Evolutionary conservation across 2,329 filamentous ascomycete genomes (phyloP).

Genomic region (Acrocalymma vagum): DNA sequence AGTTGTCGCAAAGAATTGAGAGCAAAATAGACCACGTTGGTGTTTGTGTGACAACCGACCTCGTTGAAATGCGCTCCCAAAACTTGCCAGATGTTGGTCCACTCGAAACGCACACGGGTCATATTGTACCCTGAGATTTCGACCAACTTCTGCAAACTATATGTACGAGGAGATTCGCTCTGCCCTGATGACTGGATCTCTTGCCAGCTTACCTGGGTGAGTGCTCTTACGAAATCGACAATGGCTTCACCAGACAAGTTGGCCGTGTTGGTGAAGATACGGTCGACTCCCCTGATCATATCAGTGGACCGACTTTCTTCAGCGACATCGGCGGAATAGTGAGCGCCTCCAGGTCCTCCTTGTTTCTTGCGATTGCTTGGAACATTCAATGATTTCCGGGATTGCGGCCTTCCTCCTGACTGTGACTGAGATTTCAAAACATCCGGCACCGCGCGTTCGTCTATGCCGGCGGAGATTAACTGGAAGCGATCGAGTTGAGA

Average conservation of each 20-base stretch:
- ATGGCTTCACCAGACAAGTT: constrained; percentile 94
- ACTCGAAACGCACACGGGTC: constrained; percentile 97
- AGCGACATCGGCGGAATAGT: constrained; percentile 80
- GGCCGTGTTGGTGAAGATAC: constrained; percentile 96
- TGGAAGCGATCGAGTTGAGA: constrained; percentile 96
- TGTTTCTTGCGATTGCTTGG: constrained; percentile 61
- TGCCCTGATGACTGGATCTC: constrained; percentile 97
- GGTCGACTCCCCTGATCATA: constrained; percentile 89
- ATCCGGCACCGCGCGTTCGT: constrained; percentile 91
- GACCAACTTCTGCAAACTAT: constrained; percentile 96
- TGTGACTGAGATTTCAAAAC: constrained; percentile 79
- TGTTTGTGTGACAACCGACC: constrained; percentile 96
- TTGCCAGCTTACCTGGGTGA: constrained; percentile 98
- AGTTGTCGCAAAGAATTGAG: constrained; percentile 94
- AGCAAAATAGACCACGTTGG: constrained; percentile 96
- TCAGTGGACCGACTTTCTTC: constrained; percentile 92
- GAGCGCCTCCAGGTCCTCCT: constrained; percentile 52
- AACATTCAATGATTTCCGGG: constrained; percentile 73
- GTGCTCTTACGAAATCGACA: constrained; percentile 88
- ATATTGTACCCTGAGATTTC: constrained; percentile 99
- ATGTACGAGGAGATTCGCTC: constrained; percentile 94
- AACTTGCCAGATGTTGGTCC: constrained; percentile 97
- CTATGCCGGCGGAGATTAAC: constrained; percentile 91
- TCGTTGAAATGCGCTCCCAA: constrained; percentile 99
- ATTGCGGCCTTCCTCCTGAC: constrained; percentile 62